Evolutionary conservation across 2,329 filamentous ascomycete genomes (phyloP).

Genomic region (Trichothecium roseum): DNA sequence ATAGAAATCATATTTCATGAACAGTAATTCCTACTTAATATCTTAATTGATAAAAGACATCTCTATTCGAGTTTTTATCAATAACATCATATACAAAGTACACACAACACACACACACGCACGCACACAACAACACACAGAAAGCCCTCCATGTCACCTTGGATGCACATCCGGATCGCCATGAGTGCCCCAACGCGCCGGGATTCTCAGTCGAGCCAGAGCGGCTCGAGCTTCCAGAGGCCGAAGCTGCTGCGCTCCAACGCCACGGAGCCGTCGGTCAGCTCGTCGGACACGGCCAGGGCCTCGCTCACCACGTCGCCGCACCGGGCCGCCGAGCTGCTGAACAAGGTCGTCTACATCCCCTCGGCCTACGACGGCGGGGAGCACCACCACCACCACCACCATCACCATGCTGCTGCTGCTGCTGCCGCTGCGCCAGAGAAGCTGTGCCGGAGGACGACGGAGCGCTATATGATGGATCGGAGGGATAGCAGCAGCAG

Average conservation of each 20-base stretch:
- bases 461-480: conserved; percentile 3
- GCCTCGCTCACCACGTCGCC: conserved; percentile 29
- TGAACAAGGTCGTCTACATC: conserved; percentile 37
- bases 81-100: too few relatives aligned
- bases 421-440: background rate
- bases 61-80: too few relatives aligned
- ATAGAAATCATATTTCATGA: too few relatives aligned
- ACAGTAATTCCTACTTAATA: too few relatives aligned
- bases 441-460: background rate
- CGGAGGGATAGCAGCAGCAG: background rate
- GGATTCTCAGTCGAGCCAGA: too few relatives aligned
- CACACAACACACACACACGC: too few relatives aligned
- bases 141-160: too few relatives aligned
- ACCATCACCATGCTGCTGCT: background rate
- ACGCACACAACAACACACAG: too few relatives aligned
- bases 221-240: conserved; percentile 23
- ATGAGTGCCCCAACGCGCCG: too few relatives aligned
- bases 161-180: too few relatives aligned
- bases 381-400: too few relatives aligned
- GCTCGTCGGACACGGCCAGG: conserved; percentile 37
- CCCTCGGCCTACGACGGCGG: background rate
- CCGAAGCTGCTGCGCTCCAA: conserved; percentile 44
- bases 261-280: conserved; percentile 48
- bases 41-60: too few relatives aligned
- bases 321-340: conserved; percentile 38